phyloP scores from a whole-genome alignment of 208 protist genomes.

The Vickermania spadyakhi region DNA sequence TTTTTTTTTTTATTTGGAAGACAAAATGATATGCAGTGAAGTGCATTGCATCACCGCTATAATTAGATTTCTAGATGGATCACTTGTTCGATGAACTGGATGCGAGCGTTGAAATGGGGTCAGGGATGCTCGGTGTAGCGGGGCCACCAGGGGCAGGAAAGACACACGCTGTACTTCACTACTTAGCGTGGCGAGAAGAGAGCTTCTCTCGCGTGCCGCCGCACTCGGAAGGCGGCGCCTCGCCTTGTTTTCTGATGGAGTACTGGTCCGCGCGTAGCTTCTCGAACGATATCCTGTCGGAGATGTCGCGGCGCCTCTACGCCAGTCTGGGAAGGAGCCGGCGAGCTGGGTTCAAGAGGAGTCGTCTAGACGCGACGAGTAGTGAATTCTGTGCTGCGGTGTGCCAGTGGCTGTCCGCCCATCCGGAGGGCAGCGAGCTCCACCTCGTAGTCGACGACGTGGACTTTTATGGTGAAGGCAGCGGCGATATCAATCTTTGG shows the following conservation, averaged over 20 bases:
- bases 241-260: constrained; percentile 11
- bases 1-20: no score
- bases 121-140: constrained; percentile 61
- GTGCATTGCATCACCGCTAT: no score
- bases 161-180: constrained; percentile 42
- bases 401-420: constrained; percentile 31
- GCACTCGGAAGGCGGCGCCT: not conserved
- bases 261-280: constrained; percentile 31
- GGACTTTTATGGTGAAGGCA: constrained; percentile 38
- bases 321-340: not conserved
- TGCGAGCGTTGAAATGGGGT: constrained; percentile 59
- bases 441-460: constrained; percentile 83
- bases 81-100: constrained; percentile 70
- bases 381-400: constrained; percentile 47
- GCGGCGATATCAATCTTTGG: constrained; percentile 32
- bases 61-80: no score
- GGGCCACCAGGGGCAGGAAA: constrained; percentile 77
- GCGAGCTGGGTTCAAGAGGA: constrained; percentile 12
- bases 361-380: constrained; percentile 30
- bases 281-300: constrained; percentile 21
- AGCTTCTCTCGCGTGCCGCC: not conserved
- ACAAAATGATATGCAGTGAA: no score
- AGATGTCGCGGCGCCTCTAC: constrained; percentile 8
- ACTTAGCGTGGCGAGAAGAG: constrained; percentile 4
- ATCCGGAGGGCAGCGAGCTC: constrained; percentile 44